Conservation (phyloP, 2,329 filamentous ascomycete genomes). For the Xylaria sp. region DNA sequence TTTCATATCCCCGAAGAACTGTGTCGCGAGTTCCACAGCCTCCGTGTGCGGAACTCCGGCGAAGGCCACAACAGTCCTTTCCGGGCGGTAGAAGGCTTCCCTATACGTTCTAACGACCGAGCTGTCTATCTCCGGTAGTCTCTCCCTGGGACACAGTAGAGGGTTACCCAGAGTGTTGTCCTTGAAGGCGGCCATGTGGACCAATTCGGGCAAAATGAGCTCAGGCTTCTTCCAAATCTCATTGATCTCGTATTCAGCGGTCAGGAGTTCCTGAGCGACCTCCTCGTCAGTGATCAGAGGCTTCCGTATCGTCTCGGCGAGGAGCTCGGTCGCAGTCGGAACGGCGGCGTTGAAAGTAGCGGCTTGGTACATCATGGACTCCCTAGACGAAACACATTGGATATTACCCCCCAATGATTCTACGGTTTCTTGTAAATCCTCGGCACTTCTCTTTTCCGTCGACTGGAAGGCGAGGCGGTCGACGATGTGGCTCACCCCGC, state of each 20-base stretch:
- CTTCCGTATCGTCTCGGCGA: constrained; percentile 92
- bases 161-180: constrained; percentile 96
- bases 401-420: constrained; percentile 94
- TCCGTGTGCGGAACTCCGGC: constrained; percentile 83
- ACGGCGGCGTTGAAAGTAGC: constrained; percentile 96
- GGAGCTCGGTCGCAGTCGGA: constrained; percentile 75
- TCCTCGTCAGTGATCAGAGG: constrained; percentile 85
- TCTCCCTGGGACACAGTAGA: constrained; percentile 84
- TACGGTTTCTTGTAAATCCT: constrained; percentile 84
- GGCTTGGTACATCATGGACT: constrained; percentile 98
- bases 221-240: constrained; percentile 99
- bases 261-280: constrained; percentile 83
- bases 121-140: constrained; percentile 74
- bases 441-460: constrained; percentile 70
- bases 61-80: constrained; percentile 92
- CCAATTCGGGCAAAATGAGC: constrained; percentile 89
- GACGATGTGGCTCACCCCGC: constrained; percentile 94
- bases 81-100: constrained; percentile 81
- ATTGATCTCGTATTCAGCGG: constrained; percentile 90
- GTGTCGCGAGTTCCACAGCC: constrained; percentile 77
- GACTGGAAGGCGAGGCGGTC: constrained; percentile 94
- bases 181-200: constrained; percentile 94
- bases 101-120: constrained; percentile 77
- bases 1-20: constrained; percentile 92
- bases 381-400: constrained; percentile 91